Base-by-base conservation (phyloP, 2,329 filamentous ascomycete genomes). In the Camptophora hylomeconis region DNA sequence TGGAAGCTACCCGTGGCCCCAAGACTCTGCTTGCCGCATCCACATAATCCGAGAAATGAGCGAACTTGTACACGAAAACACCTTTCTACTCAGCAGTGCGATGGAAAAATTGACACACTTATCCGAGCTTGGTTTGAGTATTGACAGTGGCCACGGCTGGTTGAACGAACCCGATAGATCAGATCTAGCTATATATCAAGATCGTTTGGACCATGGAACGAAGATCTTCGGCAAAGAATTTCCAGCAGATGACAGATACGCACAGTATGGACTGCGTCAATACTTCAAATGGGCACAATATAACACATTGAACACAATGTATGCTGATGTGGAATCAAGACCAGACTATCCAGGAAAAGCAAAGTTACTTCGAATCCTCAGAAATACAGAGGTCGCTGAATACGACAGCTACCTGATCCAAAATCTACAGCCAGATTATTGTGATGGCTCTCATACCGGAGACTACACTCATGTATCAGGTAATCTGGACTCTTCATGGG, bases 91-190 rank as follows among this genome's bases (percentile, higher is more conserved):
- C 10, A 41, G 35, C 36, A 57, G 61, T 18, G 72, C 75, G 3
- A 63, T 82, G 32, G 57, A 58, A 7, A 66, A 63, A 29, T 58
- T 80, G 2, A 53, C 47, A 2, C 58, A 61, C 6, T 65, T 75
- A 3, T 60, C 57, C 19, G 72, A 79, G 36, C 60, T 82, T n/a
- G 76, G 69, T 0, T 51, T 82, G 3, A 78, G 71, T 11, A 63
- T 79, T 21, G 72, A 79, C 44, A 73, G 66, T 32, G 75, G 76
- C 7, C 58, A 80, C 20, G 77, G 77, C 7, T 80, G 73, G 61
- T 60, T 81, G 7, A 56, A 57, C 25, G 74, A 75, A 1, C 69
- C 74, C 2, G 73, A 79, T 46, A 52, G 61, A 11, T 66, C 62
- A 1, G 53, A 63, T 20, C 50, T 57, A 12, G 63, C 63, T 24